These are phyloP conservation scores for Taiozyma onychis DNA, from an alignment of 1,139 yeast species.

Conservation along the genomic window DNA sequence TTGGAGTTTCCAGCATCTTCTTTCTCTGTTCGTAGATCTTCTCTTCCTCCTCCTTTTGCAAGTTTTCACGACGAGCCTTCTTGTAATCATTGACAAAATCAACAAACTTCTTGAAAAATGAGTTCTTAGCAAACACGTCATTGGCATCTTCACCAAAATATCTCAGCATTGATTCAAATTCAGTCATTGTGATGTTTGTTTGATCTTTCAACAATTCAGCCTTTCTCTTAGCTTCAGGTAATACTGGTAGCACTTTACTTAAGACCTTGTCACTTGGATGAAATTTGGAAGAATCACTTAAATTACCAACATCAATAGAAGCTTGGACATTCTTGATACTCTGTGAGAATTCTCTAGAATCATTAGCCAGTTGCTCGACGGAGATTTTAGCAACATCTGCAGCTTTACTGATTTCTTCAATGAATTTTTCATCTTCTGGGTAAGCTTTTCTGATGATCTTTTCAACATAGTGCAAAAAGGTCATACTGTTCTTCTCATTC, in stretches of 20 bases:
- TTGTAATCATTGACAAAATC: slow-evolving; percentile 62
- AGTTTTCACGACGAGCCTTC: slow-evolving; percentile 57
- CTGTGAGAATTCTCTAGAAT: slow-evolving; percentile 53
- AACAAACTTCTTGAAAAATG: slow-evolving; percentile 63
- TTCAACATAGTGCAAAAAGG: slow-evolving; percentile 76
- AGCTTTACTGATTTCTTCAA: slow-evolving; percentile 56
- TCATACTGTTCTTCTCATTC: slow-evolving; percentile 72
- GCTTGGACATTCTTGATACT: slow-evolving; percentile 63
- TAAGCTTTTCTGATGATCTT: slow-evolving; percentile 61
- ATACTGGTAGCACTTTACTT: slow-evolving; percentile 53
- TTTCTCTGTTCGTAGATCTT: slow-evolving; percentile 62
- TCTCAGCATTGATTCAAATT: slow-evolving; percentile 65
- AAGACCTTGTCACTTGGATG: slow-evolving; percentile 69
- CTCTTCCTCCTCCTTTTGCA: slow-evolving; percentile 66
- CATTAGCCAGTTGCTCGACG: slow-evolving; percentile 59
- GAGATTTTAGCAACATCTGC: slow-evolving; percentile 58
- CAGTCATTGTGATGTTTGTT: slow-evolving; percentile 54
- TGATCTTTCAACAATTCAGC: slow-evolving; percentile 61
- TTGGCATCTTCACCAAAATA: slow-evolving; percentile 73
- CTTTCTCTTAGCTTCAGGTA: slow-evolving; percentile 66
- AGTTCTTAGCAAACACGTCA: slow-evolving; percentile 61
- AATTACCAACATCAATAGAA: slow-evolving; percentile 68
- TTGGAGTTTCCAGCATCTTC: slow-evolving; percentile 46
- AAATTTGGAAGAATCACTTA: slow-evolving; percentile 68
- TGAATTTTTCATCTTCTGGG: slow-evolving; percentile 56